phyloP scores from a whole-genome alignment of 768 basidiomycete species.

The Cystobasidium tubakii region DNA sequence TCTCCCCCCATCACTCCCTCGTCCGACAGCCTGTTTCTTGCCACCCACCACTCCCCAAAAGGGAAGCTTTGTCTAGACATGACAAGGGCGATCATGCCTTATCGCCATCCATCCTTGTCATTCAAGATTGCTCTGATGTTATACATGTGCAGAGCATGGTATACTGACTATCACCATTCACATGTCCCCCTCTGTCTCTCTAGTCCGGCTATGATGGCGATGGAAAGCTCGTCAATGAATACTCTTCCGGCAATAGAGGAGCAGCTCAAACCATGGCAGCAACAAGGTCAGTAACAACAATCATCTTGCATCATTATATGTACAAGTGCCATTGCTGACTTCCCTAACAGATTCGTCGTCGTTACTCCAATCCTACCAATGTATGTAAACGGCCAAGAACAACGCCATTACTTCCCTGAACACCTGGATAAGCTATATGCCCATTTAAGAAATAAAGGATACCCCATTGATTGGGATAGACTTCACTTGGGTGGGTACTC shows the following conservation, averaged over 20 bases:
- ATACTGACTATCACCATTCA: not conserved
- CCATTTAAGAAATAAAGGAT: constrained; percentile 24
- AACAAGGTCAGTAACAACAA: constrained; percentile 15
- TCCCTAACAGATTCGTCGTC: not conserved
- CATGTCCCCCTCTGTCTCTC: not conserved
- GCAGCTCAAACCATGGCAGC: constrained; percentile 36
- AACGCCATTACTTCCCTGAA: constrained; percentile 33
- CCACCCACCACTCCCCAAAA: not conserved
- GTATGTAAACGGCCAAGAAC: constrained; percentile 14
- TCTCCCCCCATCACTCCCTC: not conserved
- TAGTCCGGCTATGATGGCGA: constrained; percentile 35
- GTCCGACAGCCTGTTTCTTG: not conserved
- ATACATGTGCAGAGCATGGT: no score
- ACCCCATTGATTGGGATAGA: constrained; percentile 27
- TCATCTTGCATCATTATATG: not conserved
- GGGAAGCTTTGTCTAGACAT: not conserved
- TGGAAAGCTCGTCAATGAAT: constrained; percentile 35
- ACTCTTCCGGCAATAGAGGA: constrained; percentile 22
- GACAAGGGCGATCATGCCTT: not conserved
- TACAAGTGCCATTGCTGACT: no score
- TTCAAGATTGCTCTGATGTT: no score
- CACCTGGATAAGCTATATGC: constrained; percentile 19
- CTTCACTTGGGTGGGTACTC: constrained; percentile 29
- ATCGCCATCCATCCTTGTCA: not conserved
- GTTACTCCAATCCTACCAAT: constrained; percentile 36